Percentiles rank a stretch among this genome's conserved stretches.
These are phyloP conservation scores for Globisporangium iwayamae DNA, from an alignment of 352 stramenopile genomes.

Conservation along the genomic window DNA sequence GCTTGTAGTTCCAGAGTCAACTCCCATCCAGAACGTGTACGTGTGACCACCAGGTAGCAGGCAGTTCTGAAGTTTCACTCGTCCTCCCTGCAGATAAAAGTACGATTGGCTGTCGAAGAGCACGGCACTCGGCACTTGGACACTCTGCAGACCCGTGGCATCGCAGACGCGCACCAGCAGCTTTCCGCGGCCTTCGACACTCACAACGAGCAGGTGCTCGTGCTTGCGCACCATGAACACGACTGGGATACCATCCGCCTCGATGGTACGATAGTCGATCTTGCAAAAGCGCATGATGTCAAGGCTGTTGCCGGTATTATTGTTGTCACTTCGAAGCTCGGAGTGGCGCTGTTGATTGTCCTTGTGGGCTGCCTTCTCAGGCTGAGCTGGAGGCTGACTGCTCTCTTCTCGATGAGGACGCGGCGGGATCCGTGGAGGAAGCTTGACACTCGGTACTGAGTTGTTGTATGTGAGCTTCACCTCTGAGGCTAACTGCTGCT, in stretches of 20 bases:
- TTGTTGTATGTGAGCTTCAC: neutral
- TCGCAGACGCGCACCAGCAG: constrained; percentile 66
- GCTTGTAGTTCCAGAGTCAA: constrained; percentile 13
- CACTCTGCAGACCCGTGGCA: constrained; percentile 33
- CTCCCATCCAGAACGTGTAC: constrained; percentile 74
- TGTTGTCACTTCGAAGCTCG: neutral
- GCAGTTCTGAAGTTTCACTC: constrained; percentile 36
- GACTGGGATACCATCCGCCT: constrained; percentile 23
- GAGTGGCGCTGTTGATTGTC: neutral
- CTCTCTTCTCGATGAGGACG: constrained; percentile 6
- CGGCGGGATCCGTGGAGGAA: constrained; percentile 15
- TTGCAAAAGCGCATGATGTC: constrained; percentile 34
- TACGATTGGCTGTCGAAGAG: constrained; percentile 68
- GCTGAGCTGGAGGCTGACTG: neutral
- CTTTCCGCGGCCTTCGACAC: constrained; percentile 43
- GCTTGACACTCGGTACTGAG: neutral
- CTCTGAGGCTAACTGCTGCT: constrained; percentile 1
- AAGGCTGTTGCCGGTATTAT: neutral
- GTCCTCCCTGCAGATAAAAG: constrained; percentile 48
- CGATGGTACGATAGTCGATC: constrained; percentile 28
- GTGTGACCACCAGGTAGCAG: constrained; percentile 49
- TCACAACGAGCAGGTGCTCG: constrained; percentile 59
- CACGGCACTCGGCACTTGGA: constrained; percentile 54
- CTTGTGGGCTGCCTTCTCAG: neutral
- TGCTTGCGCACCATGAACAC: constrained; percentile 45